Conservation (phyloP, 1,139 yeast genomes). For the Debaryomycetaceae sp. region DNA sequence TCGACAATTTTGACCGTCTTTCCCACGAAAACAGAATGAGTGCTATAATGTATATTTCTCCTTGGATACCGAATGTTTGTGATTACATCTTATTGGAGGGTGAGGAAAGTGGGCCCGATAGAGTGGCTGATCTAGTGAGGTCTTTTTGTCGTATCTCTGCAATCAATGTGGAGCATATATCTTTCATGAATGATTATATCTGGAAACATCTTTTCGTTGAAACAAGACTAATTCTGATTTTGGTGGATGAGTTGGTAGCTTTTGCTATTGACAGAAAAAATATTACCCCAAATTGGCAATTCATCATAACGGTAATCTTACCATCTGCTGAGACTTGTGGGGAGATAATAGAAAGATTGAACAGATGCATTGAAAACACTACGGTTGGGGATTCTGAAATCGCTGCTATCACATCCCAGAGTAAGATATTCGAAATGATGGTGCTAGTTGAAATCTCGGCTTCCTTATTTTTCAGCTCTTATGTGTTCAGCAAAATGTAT, state of each 20-base stretch:
- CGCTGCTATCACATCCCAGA: conserved; percentile 41
- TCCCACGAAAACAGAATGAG: conserved; percentile 30
- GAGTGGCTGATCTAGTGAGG: conserved; percentile 59
- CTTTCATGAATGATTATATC: conserved; percentile 47
- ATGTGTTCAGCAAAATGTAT: conserved; percentile 60
- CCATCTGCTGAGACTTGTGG: conserved; percentile 78
- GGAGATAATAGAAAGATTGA: conserved; percentile 53
- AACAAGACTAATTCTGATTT: conserved; percentile 51
- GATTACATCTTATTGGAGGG: conserved; percentile 51
- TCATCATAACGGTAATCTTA: conserved; percentile 58
- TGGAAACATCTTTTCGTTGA: conserved; percentile 71
- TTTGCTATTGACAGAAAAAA: conserved; percentile 75
- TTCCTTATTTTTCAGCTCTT: conserved; percentile 70
- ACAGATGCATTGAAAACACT: conserved; percentile 51
- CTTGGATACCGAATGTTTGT: conserved; percentile 76
- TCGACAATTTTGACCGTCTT: conserved; percentile 49
- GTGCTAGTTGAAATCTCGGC: conserved; percentile 66
- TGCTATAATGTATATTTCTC: conserved; percentile 57
- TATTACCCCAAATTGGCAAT: conserved; percentile 66
- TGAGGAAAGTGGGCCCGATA: conserved; percentile 57
- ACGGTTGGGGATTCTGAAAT: conserved; percentile 47
- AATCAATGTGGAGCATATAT: conserved; percentile 37
- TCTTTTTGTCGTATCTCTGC: conserved; percentile 62
- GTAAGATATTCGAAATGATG: conserved; percentile 68
- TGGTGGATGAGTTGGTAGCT: conserved; percentile 70